These are phyloP conservation scores for Trichoderma gracile DNA, from an alignment of 2,329 filamentous ascomycete genomes.

Conservation along the genomic window DNA sequence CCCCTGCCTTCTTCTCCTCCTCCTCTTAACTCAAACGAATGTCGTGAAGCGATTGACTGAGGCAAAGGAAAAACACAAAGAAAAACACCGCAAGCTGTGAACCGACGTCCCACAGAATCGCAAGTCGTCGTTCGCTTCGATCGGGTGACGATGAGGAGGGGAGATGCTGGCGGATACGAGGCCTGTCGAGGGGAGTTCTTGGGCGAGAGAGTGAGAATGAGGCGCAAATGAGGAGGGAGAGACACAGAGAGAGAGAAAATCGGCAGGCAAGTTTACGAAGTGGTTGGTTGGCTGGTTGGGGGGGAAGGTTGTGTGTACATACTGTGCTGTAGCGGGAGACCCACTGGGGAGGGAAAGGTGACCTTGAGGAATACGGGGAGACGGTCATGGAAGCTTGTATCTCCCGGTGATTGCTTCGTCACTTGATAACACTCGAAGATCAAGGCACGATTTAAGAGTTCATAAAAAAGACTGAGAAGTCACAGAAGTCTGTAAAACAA, in stretches of 20 bases:
- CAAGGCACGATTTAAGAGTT: too few species aligned
- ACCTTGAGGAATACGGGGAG: conserved; percentile 11
- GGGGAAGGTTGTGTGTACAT: too few species aligned
- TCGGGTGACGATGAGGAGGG: neutral
- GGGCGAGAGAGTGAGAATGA: neutral
- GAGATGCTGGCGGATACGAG: conserved; percentile 8
- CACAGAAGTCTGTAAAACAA: too few species aligned
- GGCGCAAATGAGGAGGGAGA: neutral
- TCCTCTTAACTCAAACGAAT: conserved; percentile 8
- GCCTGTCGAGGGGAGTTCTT: neutral
- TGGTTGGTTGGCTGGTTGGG: neutral
- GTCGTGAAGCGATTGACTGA: conserved; percentile 19
- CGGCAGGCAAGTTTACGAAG: neutral
- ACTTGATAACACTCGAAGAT: neutral
- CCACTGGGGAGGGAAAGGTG: conserved; percentile 9
- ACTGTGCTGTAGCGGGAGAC: neutral
- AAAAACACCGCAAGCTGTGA: neutral
- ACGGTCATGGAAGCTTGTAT: conserved; percentile 5
- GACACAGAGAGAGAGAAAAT: neutral
- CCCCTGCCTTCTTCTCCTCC: neutral
- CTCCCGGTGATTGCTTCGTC: neutral
- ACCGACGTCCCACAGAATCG: neutral
- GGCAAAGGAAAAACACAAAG: neutral
- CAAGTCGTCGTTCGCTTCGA: neutral
- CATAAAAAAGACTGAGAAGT: neutral